A percentile compares a stretch with the other conserved stretches of the same genome.
These are phyloP conservation scores for Aspergillus bridgeri DNA, from an alignment of 495 filamentous ascomycete species.

Conservation along the genomic window DNA sequence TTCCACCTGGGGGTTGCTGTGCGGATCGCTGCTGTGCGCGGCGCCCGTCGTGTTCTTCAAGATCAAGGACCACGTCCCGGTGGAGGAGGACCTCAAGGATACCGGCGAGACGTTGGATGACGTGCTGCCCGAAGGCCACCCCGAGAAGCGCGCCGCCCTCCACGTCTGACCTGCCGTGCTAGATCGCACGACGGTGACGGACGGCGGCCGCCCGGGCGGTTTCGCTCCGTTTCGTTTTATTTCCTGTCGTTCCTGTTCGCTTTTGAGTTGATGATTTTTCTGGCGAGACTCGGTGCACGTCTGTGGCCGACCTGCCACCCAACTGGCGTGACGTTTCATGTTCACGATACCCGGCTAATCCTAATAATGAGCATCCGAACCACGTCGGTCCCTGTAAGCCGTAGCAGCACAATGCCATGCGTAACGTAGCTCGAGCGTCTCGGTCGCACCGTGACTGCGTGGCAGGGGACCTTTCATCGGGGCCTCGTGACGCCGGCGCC, in stretches of 20 bases:
- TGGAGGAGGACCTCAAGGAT: slow-evolving; percentile 73
- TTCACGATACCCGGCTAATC: background rate
- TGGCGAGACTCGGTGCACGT: background rate
- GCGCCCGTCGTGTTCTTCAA: slow-evolving; percentile 68
- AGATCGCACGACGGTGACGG: too few relatives aligned
- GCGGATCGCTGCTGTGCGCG: slow-evolving; percentile 63
- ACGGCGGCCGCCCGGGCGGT: background rate
- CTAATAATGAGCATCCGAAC: background rate
- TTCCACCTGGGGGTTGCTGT: slow-evolving; percentile 64
- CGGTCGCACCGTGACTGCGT: too few relatives aligned
- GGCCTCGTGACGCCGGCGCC: too few relatives aligned
- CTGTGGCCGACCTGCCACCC: background rate
- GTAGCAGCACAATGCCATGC: too few relatives aligned
- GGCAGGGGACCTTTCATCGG: too few relatives aligned
- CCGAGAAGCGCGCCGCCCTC: slow-evolving; percentile 6
- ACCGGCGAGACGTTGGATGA: slow-evolving; percentile 72
- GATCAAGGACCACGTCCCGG: slow-evolving; percentile 63
- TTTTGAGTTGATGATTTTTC: too few relatives aligned
- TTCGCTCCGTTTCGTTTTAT: background rate
- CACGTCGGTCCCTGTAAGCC: background rate
- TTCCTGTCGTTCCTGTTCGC: too few relatives aligned
- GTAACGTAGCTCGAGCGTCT: too few relatives aligned
- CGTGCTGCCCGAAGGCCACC: slow-evolving; percentile 36
- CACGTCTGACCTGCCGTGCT: background rate
- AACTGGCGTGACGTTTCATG: background rate